Conservation (phyloP, 768 basidiomycete genomes). For the Boletus edulis region DNA sequence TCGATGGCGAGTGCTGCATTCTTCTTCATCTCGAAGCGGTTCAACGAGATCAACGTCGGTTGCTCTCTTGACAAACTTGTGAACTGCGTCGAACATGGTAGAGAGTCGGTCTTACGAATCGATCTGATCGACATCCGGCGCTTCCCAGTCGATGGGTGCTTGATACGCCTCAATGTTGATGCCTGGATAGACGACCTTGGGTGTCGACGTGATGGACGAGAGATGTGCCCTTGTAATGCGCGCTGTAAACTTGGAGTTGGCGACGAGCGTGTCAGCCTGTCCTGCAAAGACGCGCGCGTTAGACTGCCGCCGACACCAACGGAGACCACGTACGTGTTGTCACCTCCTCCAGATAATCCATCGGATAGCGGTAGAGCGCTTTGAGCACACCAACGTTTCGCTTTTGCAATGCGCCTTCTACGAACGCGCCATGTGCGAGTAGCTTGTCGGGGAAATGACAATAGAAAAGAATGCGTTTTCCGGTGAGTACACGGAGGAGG, state of each 20-base stretch:
- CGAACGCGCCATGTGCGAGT: slow-evolving; percentile 64
- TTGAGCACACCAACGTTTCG: slow-evolving; percentile 57
- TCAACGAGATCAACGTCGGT: slow-evolving; percentile 83
- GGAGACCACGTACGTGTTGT: slow-evolving; percentile 70
- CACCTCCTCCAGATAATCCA: slow-evolving; percentile 87
- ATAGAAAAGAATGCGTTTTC: slow-evolving; percentile 91
- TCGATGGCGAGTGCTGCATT: slow-evolving; percentile 79
- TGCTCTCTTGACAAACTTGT: slow-evolving; percentile 42
- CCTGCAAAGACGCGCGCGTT: slow-evolving; percentile 41
- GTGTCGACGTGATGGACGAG: slow-evolving; percentile 56
- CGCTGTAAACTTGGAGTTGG: slow-evolving; percentile 91
- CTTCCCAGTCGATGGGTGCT: slow-evolving; percentile 35
- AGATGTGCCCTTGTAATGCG: slow-evolving; percentile 77
- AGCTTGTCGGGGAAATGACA: slow-evolving; percentile 98
- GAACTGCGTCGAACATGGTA: not conserved
- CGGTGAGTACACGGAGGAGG: slow-evolving; percentile 61
- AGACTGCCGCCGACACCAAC: not conserved
- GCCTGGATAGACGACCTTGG: slow-evolving; percentile 91
- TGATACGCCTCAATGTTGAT: slow-evolving; percentile 82
- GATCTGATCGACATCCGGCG: slow-evolving; percentile 53
- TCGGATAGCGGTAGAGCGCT: slow-evolving; percentile 77
- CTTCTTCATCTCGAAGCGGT: slow-evolving; percentile 96
- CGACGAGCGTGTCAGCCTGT: slow-evolving; percentile 87
- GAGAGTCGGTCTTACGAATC: slow-evolving; percentile 45
- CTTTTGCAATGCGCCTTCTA: slow-evolving; percentile 49